Percentiles rank a stretch among this genome's conserved stretches.
Conservation (phyloP, 2,329 filamentous ascomycete species). For the Epichloe elymi region DNA sequence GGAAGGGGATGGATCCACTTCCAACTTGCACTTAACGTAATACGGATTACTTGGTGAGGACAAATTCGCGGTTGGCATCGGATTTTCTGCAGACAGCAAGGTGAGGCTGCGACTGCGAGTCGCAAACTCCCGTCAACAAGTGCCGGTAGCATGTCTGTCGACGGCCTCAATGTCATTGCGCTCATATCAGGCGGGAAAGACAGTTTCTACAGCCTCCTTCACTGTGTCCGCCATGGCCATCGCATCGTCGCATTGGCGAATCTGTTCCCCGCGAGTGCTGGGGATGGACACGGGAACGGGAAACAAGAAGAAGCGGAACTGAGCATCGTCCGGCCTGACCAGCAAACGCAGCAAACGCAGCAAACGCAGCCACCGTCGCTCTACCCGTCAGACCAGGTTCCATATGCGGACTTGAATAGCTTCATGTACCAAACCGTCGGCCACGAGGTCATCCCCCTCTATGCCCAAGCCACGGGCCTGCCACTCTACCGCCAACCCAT, state of each 20-base stretch:
- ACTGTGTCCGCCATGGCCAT: conserved; percentile 80
- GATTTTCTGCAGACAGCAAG: neutral
- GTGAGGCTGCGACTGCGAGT: neutral
- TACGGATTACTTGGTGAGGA: no score
- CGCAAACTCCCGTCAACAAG: neutral
- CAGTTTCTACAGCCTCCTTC: conserved; percentile 84
- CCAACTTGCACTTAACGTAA: neutral
- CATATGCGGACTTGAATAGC: conserved; percentile 64
- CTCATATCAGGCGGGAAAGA: conserved; percentile 95
- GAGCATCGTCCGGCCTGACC: conserved; percentile 9
- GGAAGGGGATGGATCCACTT: neutral
- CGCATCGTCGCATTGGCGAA: conserved; percentile 80
- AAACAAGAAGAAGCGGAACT: neutral
- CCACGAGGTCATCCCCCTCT: conserved; percentile 74
- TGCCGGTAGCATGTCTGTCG: conserved; percentile 23
- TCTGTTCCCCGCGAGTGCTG: conserved; percentile 42
- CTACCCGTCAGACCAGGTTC: neutral
- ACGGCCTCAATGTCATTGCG: conserved; percentile 65
- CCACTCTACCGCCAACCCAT: conserved; percentile 78
- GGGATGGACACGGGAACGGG: neutral
- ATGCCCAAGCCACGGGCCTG: conserved; percentile 62
- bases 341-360: conserved; percentile 6
- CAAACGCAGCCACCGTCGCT: neutral
- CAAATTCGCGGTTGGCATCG: neutral
- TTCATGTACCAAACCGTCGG: conserved; percentile 99